Conservation (phyloP, 1,284 basidiomycete genomes). For the Ceratobasidium sp. region DNA sequence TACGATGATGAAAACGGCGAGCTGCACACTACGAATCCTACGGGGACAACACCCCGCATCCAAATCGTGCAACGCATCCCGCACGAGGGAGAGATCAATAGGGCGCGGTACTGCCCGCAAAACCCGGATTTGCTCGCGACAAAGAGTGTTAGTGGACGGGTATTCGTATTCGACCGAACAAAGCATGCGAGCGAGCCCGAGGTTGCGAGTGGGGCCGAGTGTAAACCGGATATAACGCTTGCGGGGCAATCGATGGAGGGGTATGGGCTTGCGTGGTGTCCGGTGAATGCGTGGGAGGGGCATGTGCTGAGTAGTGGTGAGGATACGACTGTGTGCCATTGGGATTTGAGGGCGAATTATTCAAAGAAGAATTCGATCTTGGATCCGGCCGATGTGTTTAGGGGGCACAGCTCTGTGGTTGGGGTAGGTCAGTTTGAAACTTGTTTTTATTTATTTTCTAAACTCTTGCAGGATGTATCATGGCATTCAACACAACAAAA, state of each 20-base stretch:
- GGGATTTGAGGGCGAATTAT: slow-evolving; percentile 75
- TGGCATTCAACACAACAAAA: slow-evolving; percentile 91
- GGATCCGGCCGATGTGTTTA: slow-evolving; percentile 84
- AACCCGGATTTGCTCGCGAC: slow-evolving; percentile 98
- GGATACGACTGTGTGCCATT: slow-evolving; percentile 96
- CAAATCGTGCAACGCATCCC: slow-evolving; percentile 95
- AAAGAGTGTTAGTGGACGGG: slow-evolving; percentile 89
- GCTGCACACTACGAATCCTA: slow-evolving; percentile 60
- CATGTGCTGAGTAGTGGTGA: slow-evolving; percentile 94
- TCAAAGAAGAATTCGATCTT: slow-evolving; percentile 82
- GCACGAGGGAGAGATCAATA: slow-evolving; percentile 95
- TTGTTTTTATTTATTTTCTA: slow-evolving; percentile 6
- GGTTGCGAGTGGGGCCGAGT: slow-evolving; percentile 68
- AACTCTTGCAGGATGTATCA: slow-evolving; percentile 82
- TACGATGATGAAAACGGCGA: slow-evolving; percentile 42
- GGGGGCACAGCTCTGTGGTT: slow-evolving; percentile 89
- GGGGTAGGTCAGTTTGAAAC: slow-evolving; percentile 67
- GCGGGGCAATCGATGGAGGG: slow-evolving; percentile 94
- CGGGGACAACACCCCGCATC: slow-evolving; percentile 82
- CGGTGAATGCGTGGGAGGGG: slow-evolving; percentile 70
- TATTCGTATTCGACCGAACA: slow-evolving; percentile 94
- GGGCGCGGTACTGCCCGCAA: slow-evolving; percentile 98
- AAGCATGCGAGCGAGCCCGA: slow-evolving; percentile 92
- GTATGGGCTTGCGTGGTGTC: slow-evolving; percentile 94
- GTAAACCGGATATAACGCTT: slow-evolving; percentile 91